Percentiles rank a stretch among this genome's conserved stretches.
Conservation (phyloP, 2,329 filamentous ascomycete genomes). For the Lasiodiplodia citricola region DNA sequence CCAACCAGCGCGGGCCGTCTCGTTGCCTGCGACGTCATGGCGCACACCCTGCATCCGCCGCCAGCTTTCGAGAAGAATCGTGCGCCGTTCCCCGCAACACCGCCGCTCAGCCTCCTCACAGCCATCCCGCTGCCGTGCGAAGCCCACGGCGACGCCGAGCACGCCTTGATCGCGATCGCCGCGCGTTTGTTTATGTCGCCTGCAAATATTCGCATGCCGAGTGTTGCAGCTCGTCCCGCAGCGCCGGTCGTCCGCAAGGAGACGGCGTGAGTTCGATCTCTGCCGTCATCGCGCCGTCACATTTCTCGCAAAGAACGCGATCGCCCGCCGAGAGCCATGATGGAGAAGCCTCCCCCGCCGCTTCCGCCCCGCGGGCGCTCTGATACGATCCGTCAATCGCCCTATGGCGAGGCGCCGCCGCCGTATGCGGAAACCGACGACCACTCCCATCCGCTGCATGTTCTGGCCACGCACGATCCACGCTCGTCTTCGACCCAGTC, state of each 20-base stretch:
- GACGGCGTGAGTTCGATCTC: conserved; percentile 19
- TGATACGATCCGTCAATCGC: conserved; percentile 27
- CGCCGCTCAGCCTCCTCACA: conserved; percentile 21
- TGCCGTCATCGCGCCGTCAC: conserved; percentile 24
- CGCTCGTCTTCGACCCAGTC: conserved; percentile 54
- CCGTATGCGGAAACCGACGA: conserved; percentile 29
- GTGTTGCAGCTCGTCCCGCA: conserved; percentile 8
- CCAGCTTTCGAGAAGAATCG: conserved; percentile 22
- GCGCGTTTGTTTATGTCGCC: conserved; percentile 11
- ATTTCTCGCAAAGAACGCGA: conserved; percentile 14
- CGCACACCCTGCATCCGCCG: conserved; percentile 15
- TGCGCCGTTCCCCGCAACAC: conserved; percentile 21
- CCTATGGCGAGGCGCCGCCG: conserved; percentile 31
- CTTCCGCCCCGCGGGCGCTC: conserved; percentile 38
- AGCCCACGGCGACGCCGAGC: neutral
- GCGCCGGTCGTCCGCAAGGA: conserved; percentile 16
- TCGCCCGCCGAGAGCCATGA: conserved; percentile 8
- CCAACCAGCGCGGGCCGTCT: conserved; percentile 18
- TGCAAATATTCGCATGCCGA: conserved; percentile 20
- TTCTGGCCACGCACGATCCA: conserved; percentile 46
- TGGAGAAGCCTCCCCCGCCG: conserved; percentile 29
- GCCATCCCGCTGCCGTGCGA: conserved; percentile 7
- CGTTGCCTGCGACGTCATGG: conserved; percentile 13
- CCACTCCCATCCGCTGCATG: conserved; percentile 27
- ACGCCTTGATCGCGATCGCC: neutral